Conservation (phyloP, 75 land plant species). For the Picea glauca region DNA sequence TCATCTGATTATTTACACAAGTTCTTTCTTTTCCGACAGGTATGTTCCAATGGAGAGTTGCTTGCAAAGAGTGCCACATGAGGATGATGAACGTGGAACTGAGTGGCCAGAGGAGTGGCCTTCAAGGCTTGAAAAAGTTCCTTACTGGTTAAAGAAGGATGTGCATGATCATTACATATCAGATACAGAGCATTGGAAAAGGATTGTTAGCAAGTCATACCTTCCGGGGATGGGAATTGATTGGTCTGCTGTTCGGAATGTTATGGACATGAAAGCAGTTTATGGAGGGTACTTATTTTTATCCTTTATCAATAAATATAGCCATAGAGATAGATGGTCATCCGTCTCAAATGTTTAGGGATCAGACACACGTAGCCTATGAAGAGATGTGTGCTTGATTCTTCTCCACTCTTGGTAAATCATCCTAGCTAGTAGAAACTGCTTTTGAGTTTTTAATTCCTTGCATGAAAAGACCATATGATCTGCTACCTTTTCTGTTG, state of each 20-base stretch:
- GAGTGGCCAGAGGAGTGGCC: slow-evolving; percentile 54
- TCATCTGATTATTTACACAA: neutral
- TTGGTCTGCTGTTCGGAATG: slow-evolving; percentile 47
- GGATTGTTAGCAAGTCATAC: slow-evolving; percentile 39
- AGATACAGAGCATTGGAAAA: slow-evolving; percentile 52
- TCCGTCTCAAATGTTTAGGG: neutral
- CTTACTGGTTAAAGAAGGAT: slow-evolving; percentile 34
- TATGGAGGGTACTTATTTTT: slow-evolving; percentile 49
- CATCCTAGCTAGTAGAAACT: neutral
- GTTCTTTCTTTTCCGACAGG: slow-evolving; percentile 19
- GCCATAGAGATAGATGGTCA: neutral
- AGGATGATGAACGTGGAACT: slow-evolving; percentile 20
- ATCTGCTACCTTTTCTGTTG: neutral
- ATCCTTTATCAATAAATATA: neutral
- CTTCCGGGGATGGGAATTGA: slow-evolving; percentile 41
- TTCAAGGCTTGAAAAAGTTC: slow-evolving; percentile 25
- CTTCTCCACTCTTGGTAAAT: neutral
- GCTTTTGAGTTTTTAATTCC: neutral
- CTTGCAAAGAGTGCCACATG: slow-evolving; percentile 35
- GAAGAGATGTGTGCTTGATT: neutral
- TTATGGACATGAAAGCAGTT: slow-evolving; percentile 57
- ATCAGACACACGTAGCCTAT: neutral
- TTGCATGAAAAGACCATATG: neutral
- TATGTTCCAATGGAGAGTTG: slow-evolving; percentile 40
- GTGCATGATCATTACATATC: slow-evolving; percentile 22